phyloP scores from a whole-genome alignment of 805 yeast genomes.

The Nakazawaea holstii region DNA sequence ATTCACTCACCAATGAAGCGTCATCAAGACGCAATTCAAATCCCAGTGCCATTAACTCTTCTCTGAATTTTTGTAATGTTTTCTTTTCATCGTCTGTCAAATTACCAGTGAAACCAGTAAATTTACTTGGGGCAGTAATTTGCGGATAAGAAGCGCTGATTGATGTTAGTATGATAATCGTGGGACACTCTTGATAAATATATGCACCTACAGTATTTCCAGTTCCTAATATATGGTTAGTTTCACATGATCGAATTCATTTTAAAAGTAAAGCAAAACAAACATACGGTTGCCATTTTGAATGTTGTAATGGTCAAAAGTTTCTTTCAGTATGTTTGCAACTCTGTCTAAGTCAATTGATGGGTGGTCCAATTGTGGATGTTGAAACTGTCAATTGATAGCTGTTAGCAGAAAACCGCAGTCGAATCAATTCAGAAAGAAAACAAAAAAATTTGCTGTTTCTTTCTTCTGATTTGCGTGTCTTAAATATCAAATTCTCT shows the following conservation, averaged over 20 bases:
- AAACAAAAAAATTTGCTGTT: slow-evolving; percentile 1
- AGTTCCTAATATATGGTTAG: slow-evolving; percentile 12
- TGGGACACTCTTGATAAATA: background rate
- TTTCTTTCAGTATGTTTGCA: background rate
- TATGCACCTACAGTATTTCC: slow-evolving; percentile 15
- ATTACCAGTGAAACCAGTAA: slow-evolving; percentile 79
- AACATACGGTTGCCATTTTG: slow-evolving; percentile 3
- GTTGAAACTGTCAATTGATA: too few species aligned
- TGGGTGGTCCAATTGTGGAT: too few species aligned
- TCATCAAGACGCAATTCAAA: slow-evolving; percentile 80
- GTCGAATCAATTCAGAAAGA: background rate
- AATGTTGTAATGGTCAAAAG: too few species aligned
- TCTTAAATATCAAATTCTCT: background rate
- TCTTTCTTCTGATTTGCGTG: background rate
- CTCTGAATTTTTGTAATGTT: slow-evolving; percentile 53
- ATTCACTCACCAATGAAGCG: slow-evolving; percentile 52
- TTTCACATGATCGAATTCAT: background rate
- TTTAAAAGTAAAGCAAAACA: background rate
- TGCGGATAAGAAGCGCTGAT: slow-evolving; percentile 63
- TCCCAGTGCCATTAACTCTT: slow-evolving; percentile 54
- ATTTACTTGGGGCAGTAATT: slow-evolving; percentile 49
- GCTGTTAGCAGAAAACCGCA: background rate
- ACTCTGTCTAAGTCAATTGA: too few species aligned
- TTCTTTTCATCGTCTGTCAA: slow-evolving; percentile 64
- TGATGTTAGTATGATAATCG: slow-evolving; percentile 9